Percentiles rank a stretch among this genome's conserved stretches.
phyloP scores from a whole-genome alignment of 2,329 filamentous ascomycete species.

The Hypoxylon sp. region DNA sequence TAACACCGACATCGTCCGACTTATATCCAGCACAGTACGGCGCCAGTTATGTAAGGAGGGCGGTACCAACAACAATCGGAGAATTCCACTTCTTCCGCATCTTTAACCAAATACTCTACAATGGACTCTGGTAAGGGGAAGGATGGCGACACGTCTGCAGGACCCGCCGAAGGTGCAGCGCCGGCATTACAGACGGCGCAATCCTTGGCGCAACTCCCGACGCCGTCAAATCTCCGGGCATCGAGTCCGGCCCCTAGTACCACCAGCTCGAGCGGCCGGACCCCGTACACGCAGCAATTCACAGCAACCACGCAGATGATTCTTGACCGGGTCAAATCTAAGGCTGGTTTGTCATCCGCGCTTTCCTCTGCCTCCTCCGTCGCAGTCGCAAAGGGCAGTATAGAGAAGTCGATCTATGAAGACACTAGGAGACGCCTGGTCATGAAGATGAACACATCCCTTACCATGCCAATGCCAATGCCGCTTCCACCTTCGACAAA shows the following conservation, averaged over 20 bases:
- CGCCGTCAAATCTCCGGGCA: slow-evolving; percentile 12
- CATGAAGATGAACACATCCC: slow-evolving; percentile 55
- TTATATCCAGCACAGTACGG: neutral
- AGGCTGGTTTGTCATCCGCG: slow-evolving; percentile 52
- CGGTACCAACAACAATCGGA: neutral
- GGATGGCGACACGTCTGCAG: slow-evolving; percentile 5
- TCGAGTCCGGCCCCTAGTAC: slow-evolving; percentile 44
- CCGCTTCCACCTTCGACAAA: neutral
- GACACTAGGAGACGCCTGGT: slow-evolving; percentile 56
- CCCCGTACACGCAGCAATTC: slow-evolving; percentile 52
- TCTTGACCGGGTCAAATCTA: slow-evolving; percentile 53
- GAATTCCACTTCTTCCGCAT: neutral
- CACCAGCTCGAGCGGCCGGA: slow-evolving; percentile 44
- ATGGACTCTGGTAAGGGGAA: slow-evolving; percentile 26
- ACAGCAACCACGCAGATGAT: slow-evolving; percentile 57
- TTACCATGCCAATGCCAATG: slow-evolving; percentile 54
- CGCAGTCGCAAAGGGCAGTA: slow-evolving; percentile 41
- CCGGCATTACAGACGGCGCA: slow-evolving; percentile 19
- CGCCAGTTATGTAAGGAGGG: neutral
- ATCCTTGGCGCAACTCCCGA: slow-evolving; percentile 7
- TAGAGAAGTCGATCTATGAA: slow-evolving; percentile 53
- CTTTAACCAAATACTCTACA: neutral
- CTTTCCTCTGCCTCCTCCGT: slow-evolving; percentile 52
- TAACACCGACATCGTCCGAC: neutral
- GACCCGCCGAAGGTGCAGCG: slow-evolving; percentile 9